Evolutionary conservation across 2,329 filamentous ascomycete species (phyloP).

Genomic region (Aspergillus fumigatus): DNA sequence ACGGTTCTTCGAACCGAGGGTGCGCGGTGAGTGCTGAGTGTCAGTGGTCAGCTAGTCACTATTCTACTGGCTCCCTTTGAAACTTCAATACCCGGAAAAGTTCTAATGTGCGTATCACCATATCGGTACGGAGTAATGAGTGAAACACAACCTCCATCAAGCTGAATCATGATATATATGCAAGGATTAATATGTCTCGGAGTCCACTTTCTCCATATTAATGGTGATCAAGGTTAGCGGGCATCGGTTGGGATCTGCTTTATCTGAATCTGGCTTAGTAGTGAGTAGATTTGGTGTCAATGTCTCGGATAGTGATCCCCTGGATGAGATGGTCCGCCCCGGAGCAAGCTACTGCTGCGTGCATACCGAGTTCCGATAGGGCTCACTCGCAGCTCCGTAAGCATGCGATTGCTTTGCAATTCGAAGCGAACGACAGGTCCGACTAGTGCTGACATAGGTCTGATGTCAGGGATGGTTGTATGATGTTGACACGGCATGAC

Average conservation of each 20-base stretch:
- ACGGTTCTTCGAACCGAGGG: background rate
- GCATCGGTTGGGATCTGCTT: background rate
- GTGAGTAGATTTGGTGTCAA: slow-evolving; percentile 1
- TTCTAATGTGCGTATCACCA: background rate
- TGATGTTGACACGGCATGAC: background rate
- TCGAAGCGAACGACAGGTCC: background rate
- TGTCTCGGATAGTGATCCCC: background rate
- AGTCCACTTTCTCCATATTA: background rate
- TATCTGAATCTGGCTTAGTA: background rate
- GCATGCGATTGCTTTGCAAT: background rate
- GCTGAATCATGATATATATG: background rate
- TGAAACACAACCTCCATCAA: background rate
- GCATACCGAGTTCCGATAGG: background rate
- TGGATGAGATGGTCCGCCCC: background rate
- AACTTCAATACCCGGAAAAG: background rate
- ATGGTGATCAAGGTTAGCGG: background rate
- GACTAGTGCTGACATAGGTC: background rate
- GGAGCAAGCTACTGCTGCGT: background rate
- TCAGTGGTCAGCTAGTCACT: background rate
- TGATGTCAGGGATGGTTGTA: background rate
- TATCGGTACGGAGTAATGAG: background rate
- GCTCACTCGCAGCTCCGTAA: background rate
- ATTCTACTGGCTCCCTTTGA: too few species aligned
- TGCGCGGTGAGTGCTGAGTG: background rate
- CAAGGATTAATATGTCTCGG: background rate